Evolutionary conservation across 2,329 filamentous ascomycete species (phyloP).

Genomic region (Keithomyces neogunnii): DNA sequence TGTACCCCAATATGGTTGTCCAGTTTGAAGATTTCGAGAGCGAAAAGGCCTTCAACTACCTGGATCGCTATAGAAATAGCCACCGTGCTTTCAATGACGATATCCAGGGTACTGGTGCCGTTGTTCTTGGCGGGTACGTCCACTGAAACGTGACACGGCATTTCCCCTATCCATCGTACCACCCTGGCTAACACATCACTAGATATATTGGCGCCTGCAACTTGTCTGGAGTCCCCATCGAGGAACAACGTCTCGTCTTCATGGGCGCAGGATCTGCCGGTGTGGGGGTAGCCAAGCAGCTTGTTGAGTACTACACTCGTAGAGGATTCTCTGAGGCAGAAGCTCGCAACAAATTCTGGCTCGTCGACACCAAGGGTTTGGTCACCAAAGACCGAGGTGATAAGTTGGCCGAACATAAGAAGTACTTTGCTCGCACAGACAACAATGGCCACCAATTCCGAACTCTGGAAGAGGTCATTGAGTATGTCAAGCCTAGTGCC

Average conservation of each 20-base stretch:
- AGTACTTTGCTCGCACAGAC: slow-evolving; percentile 58
- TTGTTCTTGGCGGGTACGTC: slow-evolving; percentile 73
- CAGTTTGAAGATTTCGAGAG: slow-evolving; percentile 99
- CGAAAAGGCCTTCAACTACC: slow-evolving; percentile 79
- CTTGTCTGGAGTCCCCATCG: slow-evolving; percentile 72
- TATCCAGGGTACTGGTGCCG: slow-evolving; percentile 93
- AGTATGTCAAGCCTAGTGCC: slow-evolving; percentile 90
- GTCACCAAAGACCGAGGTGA: slow-evolving; percentile 91
- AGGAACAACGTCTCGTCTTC: slow-evolving; percentile 92
- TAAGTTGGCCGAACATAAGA: slow-evolving; percentile 83
- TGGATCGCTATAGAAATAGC: slow-evolving; percentile 77
- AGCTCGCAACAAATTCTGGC: slow-evolving; percentile 88
- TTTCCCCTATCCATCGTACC: not conserved
- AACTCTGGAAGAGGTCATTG: slow-evolving; percentile 81
- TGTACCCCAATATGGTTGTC: slow-evolving; percentile 60
- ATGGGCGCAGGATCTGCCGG: slow-evolving; percentile 92
- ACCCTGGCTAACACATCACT: slow-evolving; percentile 46
- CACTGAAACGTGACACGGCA: not conserved
- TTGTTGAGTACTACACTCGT: slow-evolving; percentile 93
- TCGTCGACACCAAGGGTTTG: slow-evolving; percentile 93
- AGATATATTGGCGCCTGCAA: slow-evolving; percentile 66
- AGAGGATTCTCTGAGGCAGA: slow-evolving; percentile 83
- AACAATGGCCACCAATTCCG: slow-evolving; percentile 63
- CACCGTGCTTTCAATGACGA: slow-evolving; percentile 99
- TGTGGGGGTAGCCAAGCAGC: slow-evolving; percentile 95